A percentile compares a stretch with the other conserved stretches of the same genome.
Evolutionary conservation across 495 filamentous ascomycete species (phyloP).

Genomic region (Cenococcum geophilum): DNA sequence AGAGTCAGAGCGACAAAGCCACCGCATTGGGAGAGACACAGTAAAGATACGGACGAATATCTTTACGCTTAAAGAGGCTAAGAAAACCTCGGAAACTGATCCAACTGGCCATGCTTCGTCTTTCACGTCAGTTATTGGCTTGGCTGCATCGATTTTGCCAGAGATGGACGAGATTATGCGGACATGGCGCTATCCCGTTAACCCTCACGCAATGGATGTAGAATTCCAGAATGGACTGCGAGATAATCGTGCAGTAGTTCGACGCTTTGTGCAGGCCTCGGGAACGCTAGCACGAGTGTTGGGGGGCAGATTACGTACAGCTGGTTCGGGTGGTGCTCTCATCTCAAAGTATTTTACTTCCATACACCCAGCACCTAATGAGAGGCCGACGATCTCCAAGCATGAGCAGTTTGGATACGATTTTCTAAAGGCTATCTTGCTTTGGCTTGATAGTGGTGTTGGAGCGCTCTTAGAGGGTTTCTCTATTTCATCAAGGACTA

Average conservation of each 20-base stretch:
- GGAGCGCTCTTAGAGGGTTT: conserved; percentile 52
- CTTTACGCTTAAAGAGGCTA: conserved; percentile 45
- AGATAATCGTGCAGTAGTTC: conserved; percentile 51
- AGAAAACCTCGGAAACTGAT: conserved; percentile 34
- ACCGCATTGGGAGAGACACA: conserved; percentile 50
- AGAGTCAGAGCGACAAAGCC: conserved; percentile 48
- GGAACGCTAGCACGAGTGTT: conserved; percentile 54
- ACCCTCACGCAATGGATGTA: conserved; percentile 50
- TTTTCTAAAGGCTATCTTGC: conserved; percentile 57
- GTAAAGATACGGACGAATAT: conserved; percentile 54
- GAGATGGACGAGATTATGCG: conserved; percentile 52
- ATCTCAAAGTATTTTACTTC: conserved; percentile 40
- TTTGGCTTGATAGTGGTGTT: conserved; percentile 56
- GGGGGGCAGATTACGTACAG: conserved; percentile 44
- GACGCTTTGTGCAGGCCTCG: conserved; percentile 63
- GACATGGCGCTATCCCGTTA: conserved; percentile 55
- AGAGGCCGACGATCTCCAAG: conserved; percentile 39
- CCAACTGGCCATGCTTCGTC: conserved; percentile 37
- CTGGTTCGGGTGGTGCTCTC: conserved; percentile 30
- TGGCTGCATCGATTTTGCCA: conserved; percentile 47
- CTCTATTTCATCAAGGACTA: conserved; percentile 39
- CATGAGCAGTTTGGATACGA: conserved; percentile 54
- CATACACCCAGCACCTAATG: conserved; percentile 47
- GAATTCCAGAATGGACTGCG: conserved; percentile 52
- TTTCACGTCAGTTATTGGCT: conserved; percentile 47